These are phyloP conservation scores for Aeschynomene evenia DNA, from an alignment of 306 rosid genomes.

Conservation along the genomic window DNA sequence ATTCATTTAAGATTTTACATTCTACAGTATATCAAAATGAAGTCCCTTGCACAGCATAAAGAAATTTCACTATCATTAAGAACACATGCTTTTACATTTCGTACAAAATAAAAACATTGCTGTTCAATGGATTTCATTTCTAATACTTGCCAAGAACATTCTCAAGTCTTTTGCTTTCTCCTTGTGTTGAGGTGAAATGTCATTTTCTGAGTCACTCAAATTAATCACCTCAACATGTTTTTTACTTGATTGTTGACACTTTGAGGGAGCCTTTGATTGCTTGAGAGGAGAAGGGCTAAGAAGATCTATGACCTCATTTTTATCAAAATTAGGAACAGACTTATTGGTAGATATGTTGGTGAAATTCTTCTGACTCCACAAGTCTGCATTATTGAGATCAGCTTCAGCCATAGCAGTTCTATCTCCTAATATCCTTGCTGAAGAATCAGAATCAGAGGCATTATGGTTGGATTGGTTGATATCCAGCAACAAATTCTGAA, in stretches of 20 bases:
- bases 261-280: slow-evolving; percentile 4
- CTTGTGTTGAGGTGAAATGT: slow-evolving; percentile 60
- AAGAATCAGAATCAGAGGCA: slow-evolving; percentile 26
- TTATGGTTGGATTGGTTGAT: slow-evolving; percentile 26
- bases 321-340: slow-evolving; percentile 21
- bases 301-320: slow-evolving; percentile 61
- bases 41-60: not conserved
- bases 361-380: slow-evolving; percentile 17
- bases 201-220: slow-evolving; percentile 73
- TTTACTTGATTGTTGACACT: slow-evolving; percentile 31
- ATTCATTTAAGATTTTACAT: not conserved
- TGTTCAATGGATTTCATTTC: slow-evolving; percentile 40
- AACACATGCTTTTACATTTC: not conserved
- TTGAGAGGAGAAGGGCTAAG: slow-evolving; percentile 68
- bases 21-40: not conserved
- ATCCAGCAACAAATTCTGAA: slow-evolving; percentile 57
- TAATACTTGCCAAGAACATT: slow-evolving; percentile 53
- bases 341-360: slow-evolving; percentile 18
- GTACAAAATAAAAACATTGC: not conserved
- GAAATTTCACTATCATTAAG: not conserved
- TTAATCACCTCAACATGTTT: slow-evolving; percentile 52
- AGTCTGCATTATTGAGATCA: slow-evolving; percentile 25
- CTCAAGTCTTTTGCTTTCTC: slow-evolving; percentile 65
- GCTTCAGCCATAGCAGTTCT: slow-evolving; percentile 30
- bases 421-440: slow-evolving; percentile 24